A percentile compares a stretch with the other conserved stretches of the same genome.
Conservation (phyloP, 129 eudicot genomes). For the Chrysanthemum seticuspe region DNA sequence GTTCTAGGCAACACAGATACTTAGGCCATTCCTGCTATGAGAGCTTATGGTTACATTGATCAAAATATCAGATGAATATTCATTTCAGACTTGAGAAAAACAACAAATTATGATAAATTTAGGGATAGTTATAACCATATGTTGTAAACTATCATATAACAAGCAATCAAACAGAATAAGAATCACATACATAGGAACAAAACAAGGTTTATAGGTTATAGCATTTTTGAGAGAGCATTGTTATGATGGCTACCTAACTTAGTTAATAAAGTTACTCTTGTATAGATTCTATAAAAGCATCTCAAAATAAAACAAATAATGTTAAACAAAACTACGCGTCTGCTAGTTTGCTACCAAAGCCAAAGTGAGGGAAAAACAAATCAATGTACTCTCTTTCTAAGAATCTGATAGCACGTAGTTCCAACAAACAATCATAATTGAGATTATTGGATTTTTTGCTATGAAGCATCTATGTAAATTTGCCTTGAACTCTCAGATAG, state of each 20-base stretch:
- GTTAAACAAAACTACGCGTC: neutral
- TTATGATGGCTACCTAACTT: neutral
- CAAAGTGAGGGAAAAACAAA: conserved; percentile 7
- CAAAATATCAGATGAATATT: too few species aligned
- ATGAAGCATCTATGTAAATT: conserved; percentile 11
- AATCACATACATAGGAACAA: neutral
- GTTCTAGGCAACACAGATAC: too few species aligned
- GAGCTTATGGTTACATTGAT: too few species aligned
- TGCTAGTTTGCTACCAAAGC: neutral
- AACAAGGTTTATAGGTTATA: too few species aligned
- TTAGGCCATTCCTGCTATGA: too few species aligned
- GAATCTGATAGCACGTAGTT: conserved; percentile 3
- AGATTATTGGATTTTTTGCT: conserved; percentile 5
- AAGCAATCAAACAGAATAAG: too few species aligned
- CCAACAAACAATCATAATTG: neutral
- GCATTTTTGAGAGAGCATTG: neutral
- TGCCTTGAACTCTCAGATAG: neutral
- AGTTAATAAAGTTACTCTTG: neutral
- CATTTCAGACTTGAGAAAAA: too few species aligned
- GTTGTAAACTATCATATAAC: too few species aligned
- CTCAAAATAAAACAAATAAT: neutral
- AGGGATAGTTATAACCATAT: too few species aligned
- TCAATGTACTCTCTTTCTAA: neutral
- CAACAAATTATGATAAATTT: too few species aligned
- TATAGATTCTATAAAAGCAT: neutral